A percentile compares a stretch with the other conserved stretches of the same genome.
Conservation (phyloP, 768 basidiomycete species). For the Xanthoconium stramineum region DNA sequence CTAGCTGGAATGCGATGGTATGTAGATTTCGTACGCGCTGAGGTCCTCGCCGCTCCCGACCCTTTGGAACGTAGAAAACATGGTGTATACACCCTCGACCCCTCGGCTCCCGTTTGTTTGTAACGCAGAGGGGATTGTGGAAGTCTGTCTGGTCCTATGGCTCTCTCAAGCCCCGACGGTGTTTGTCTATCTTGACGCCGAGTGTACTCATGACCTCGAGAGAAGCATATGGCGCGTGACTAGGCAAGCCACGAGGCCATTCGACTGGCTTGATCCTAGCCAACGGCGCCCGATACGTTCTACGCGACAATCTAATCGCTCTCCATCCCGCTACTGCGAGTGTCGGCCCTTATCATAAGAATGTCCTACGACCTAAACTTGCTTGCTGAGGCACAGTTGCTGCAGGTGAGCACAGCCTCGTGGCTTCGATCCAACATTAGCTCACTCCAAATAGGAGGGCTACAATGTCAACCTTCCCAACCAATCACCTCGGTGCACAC, state of each 20-base stretch:
- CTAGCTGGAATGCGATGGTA: no score
- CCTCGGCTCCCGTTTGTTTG: neutral
- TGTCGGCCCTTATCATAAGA: neutral
- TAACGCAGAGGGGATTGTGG: neutral
- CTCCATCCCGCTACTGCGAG: neutral
- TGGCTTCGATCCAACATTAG: neutral
- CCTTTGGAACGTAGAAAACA: no score
- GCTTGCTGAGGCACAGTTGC: slow-evolving; percentile 37
- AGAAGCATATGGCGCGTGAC: neutral
- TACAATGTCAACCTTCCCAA: slow-evolving; percentile 49
- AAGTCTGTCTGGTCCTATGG: neutral
- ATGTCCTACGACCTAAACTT: slow-evolving; percentile 40
- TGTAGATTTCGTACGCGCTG: no score
- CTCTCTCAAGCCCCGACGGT: neutral
- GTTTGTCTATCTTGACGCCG: neutral
- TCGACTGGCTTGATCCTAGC: neutral
- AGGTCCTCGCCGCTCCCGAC: no score
- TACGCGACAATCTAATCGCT: slow-evolving; percentile 1
- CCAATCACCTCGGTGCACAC: slow-evolving; percentile 22
- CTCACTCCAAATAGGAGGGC: slow-evolving; percentile 39
- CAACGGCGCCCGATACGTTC: slow-evolving; percentile 17
- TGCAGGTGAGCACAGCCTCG: slow-evolving; percentile 35
- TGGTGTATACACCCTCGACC: neutral
- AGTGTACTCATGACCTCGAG: neutral
- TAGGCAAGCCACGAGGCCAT: slow-evolving; percentile 28